A percentile compares a stretch with the other conserved stretches of the same genome.
phyloP scores from a whole-genome alignment of 2,329 filamentous ascomycete species.

The Cordyceps pruinosa region DNA sequence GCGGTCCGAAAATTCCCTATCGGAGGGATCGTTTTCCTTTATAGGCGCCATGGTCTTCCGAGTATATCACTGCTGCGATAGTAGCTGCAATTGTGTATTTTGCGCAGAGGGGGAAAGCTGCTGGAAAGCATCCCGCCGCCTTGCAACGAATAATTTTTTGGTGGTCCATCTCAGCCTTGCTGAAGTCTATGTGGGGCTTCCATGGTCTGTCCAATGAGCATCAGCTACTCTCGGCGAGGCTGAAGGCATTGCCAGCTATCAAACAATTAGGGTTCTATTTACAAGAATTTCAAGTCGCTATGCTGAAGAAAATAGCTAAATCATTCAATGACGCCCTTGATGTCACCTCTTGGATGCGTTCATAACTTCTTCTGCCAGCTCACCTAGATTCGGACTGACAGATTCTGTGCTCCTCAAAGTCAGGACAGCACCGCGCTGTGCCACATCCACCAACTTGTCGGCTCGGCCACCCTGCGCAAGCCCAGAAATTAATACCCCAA shows the following conservation, averaged over 20 bases:
- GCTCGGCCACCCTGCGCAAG: conserved; percentile 53
- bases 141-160: conserved; percentile 26
- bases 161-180: conserved; percentile 24
- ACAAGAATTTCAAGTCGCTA: not conserved
- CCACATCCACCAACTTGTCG: conserved; percentile 63
- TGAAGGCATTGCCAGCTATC: not conserved
- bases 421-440: conserved; percentile 73
- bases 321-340: not conserved
- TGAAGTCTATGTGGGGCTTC: conserved; percentile 3
- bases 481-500: conserved; percentile 77
- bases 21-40: conserved; percentile 25
- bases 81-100: conserved; percentile 13
- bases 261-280: not conserved
- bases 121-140: conserved; percentile 15
- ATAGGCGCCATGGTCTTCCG: conserved; percentile 25
- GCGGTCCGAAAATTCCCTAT: conserved; percentile 23
- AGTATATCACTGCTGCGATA: conserved; percentile 10
- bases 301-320: not conserved
- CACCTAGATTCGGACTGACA: conserved; percentile 54
- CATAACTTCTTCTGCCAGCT: conserved; percentile 35
- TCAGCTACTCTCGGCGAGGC: not conserved
- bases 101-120: conserved; percentile 1
- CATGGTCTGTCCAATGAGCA: not conserved
- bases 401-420: conserved; percentile 69
- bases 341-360: conserved; percentile 16